A percentile compares a stretch with the other conserved stretches of the same genome.
These are phyloP conservation scores for Cryomyces minteri DNA, from an alignment of 495 filamentous ascomycete species.

Conservation along the genomic window DNA sequence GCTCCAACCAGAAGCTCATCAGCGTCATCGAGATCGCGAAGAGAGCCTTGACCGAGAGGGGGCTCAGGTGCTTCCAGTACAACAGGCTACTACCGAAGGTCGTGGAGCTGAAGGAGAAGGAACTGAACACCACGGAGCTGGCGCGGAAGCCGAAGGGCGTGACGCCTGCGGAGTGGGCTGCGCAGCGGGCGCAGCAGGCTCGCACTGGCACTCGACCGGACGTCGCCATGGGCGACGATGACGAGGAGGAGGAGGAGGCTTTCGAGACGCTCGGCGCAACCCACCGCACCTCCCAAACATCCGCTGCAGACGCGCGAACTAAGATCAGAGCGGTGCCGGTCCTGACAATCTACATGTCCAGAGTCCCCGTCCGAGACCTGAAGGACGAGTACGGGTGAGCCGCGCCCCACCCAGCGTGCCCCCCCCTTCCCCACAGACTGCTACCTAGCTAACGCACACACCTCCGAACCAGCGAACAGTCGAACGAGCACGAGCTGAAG, in stretches of 20 bases:
- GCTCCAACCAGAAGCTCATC: conserved; percentile 37
- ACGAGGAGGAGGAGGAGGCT: conserved; percentile 24
- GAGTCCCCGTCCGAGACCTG: conserved; percentile 28
- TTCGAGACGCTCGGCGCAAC: conserved; percentile 37
- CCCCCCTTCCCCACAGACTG: conserved; percentile 41
- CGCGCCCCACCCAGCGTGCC: conserved; percentile 30
- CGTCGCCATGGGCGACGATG: conserved; percentile 6
- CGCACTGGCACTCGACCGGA: background rate
- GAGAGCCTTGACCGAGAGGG: conserved; percentile 31
- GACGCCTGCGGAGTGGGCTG: background rate
- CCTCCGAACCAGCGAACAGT: too few relatives aligned
- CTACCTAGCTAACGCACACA: too few relatives aligned
- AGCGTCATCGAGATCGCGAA: conserved; percentile 47
- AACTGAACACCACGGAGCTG: conserved; percentile 1
- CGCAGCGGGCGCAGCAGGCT: background rate
- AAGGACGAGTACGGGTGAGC: too few relatives aligned
- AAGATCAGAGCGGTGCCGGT: conserved; percentile 20
- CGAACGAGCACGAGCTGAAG: too few relatives aligned
- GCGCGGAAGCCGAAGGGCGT: background rate
- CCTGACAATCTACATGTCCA: conserved; percentile 41
- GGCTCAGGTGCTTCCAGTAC: conserved; percentile 44
- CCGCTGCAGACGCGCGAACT: conserved; percentile 5
- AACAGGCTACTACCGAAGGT: conserved; percentile 20
- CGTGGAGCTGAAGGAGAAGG: conserved; percentile 12
- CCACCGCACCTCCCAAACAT: background rate